Percentiles rank a stretch among this genome's conserved stretches.
These are phyloP conservation scores for Komagataella ulmi DNA, from an alignment of 805 yeast species.

Conservation along the genomic window DNA sequence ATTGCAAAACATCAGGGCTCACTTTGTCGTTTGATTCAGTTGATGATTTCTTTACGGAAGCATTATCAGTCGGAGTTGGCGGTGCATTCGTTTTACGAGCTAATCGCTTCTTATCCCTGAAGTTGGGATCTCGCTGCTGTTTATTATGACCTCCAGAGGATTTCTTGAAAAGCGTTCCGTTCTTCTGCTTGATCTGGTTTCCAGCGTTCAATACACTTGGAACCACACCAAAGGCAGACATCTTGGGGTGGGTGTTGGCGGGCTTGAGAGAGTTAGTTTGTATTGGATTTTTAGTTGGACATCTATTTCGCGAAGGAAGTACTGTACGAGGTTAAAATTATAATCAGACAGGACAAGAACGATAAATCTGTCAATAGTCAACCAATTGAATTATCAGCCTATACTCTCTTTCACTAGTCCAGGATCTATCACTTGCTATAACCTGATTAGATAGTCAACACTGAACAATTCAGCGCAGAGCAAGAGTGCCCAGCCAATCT, in stretches of 20 bases:
- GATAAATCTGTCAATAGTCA: too few relatives aligned
- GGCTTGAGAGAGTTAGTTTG: not conserved
- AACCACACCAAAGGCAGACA: not conserved
- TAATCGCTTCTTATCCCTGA: not conserved
- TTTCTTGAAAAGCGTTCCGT: not conserved
- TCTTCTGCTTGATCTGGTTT: not conserved
- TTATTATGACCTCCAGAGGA: not conserved
- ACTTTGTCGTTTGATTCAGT: not conserved
- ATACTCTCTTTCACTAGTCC: too few relatives aligned
- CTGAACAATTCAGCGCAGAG: too few relatives aligned
- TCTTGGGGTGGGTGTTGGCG: not conserved
- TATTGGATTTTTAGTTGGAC: not conserved
- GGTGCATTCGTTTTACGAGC: not conserved
- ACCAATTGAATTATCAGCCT: too few relatives aligned
- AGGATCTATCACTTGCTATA: too few relatives aligned
- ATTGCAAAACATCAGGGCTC: not conserved
- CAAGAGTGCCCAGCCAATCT: not conserved
- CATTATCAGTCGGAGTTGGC: not conserved
- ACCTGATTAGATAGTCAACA: too few relatives aligned
- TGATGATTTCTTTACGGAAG: not conserved
- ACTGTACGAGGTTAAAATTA: not conserved
- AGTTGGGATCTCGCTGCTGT: not conserved
- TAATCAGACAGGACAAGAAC: too few relatives aligned
- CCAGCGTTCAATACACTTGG: not conserved
- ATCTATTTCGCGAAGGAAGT: not conserved